These are phyloP conservation scores for Nigrograna mackinnonii DNA, from an alignment of 2,329 filamentous ascomycete species.

Conservation along the genomic window DNA sequence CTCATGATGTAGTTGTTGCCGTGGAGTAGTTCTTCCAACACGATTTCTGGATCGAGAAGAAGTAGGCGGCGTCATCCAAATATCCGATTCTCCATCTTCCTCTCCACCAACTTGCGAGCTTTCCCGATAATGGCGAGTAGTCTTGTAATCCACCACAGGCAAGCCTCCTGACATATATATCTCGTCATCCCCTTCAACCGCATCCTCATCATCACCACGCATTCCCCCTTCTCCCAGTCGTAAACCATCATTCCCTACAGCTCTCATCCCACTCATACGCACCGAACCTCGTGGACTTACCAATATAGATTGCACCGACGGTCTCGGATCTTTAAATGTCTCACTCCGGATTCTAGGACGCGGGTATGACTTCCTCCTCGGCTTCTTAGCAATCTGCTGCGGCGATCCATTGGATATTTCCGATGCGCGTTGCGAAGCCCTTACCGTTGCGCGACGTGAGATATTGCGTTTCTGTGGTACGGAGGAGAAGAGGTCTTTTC, in stretches of 20 bases:
- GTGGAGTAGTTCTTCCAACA: not conserved
- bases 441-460: constrained; percentile 9
- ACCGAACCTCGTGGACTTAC: not conserved
- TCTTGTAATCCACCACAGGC: too few relatives aligned
- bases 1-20: too few relatives aligned
- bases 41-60: not conserved
- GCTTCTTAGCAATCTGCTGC: too few relatives aligned
- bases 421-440: not conserved
- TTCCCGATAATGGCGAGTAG: not conserved
- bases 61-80: not conserved
- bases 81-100: not conserved
- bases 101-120: not conserved
- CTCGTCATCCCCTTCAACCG: too few relatives aligned
- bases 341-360: constrained; percentile 21
- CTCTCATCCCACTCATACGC: not conserved
- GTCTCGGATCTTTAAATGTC: constrained; percentile 16
- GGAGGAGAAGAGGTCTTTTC: not conserved
- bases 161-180: too few relatives aligned
- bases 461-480: constrained; percentile 1
- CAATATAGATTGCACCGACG: not conserved
- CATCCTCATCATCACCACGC: too few relatives aligned
- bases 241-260: not conserved
- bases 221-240: not conserved
- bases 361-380: constrained; percentile 10
- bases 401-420: too few relatives aligned